A percentile compares a stretch with the other conserved stretches of the same genome.
Evolutionary conservation across 2,329 filamentous ascomycete species (phyloP).

Genomic region (Colletotrichum shisoi): DNA sequence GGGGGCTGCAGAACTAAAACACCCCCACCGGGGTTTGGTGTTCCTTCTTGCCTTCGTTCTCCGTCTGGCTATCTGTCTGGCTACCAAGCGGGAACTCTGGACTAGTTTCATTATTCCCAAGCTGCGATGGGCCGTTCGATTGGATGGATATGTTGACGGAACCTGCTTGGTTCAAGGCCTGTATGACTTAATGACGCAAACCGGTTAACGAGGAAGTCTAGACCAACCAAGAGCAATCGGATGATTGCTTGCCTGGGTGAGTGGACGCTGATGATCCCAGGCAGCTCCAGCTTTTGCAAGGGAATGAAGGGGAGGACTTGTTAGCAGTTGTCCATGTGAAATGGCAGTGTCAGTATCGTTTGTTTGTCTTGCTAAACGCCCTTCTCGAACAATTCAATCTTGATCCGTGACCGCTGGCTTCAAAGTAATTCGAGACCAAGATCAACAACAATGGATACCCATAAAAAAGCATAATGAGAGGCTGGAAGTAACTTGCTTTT

Average conservation of each 20-base stretch:
- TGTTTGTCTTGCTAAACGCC: constrained; percentile 9
- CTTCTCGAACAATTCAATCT: background rate
- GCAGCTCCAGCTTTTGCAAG: background rate
- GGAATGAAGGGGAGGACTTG: background rate
- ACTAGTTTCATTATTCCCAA: background rate
- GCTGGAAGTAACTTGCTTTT: background rate
- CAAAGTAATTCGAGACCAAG: background rate
- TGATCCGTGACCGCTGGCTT: too few species aligned
- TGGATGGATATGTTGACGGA: background rate
- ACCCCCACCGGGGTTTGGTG: background rate
- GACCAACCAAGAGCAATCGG: background rate
- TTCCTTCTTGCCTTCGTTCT: background rate
- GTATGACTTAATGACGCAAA: background rate
- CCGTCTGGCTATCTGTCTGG: too few species aligned
- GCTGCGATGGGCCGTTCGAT: background rate
- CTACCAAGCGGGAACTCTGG: too few species aligned
- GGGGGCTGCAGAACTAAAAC: background rate
- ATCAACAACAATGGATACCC: background rate
- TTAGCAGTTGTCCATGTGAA: background rate
- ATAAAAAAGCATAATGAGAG: too few species aligned
- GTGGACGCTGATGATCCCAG: background rate
- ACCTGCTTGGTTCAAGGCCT: background rate
- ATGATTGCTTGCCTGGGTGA: background rate
- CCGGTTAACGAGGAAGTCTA: too few species aligned
- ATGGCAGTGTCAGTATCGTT: background rate